Conservation (phyloP, 139 green algal species). For the Chlorella sorokiniana region DNA sequence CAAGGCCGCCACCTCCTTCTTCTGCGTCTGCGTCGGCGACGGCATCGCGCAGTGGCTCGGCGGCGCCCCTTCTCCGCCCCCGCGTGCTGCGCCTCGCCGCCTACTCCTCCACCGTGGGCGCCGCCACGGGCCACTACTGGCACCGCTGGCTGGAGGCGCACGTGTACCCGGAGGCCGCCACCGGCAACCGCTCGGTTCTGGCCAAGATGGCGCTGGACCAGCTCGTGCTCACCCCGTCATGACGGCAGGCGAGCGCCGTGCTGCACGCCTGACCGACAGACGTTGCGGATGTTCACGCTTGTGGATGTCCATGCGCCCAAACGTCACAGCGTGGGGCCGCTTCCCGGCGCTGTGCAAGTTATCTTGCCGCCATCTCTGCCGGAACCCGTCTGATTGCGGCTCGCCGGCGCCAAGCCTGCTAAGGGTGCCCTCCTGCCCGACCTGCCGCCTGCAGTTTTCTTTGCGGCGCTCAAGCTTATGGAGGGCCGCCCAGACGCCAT, state of each 20-base stretch:
- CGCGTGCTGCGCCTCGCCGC: slow-evolving; percentile 9
- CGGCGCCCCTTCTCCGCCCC: background rate
- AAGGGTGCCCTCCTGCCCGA: background rate
- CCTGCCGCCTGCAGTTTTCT: slow-evolving; percentile 1
- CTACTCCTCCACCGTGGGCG: slow-evolving; percentile 8
- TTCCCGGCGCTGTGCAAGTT: too few relatives aligned
- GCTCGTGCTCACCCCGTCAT: slow-evolving; percentile 5
- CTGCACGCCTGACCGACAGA: background rate
- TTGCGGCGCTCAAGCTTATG: slow-evolving; percentile 16
- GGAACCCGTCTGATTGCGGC: too few relatives aligned
- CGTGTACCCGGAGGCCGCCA: background rate
- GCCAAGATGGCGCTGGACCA: slow-evolving; percentile 30
- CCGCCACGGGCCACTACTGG: slow-evolving; percentile 16
- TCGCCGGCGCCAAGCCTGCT: too few relatives aligned
- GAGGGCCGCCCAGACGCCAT: slow-evolving; percentile 18
- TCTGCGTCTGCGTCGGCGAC: slow-evolving; percentile 17
- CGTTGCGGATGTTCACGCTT: too few relatives aligned
- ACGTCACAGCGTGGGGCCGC: too few relatives aligned
- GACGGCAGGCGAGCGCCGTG: background rate
- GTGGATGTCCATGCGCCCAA: too few relatives aligned
- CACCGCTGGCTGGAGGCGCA: slow-evolving; percentile 24
- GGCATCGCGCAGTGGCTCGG: slow-evolving; percentile 20
- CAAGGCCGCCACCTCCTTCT: slow-evolving; percentile 31
- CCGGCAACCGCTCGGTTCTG: background rate
- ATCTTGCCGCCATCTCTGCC: too few relatives aligned